Evolutionary conservation across 2,329 filamentous ascomycete genomes (phyloP).

Genomic region (Berkeleyomyces rouxiae): DNA sequence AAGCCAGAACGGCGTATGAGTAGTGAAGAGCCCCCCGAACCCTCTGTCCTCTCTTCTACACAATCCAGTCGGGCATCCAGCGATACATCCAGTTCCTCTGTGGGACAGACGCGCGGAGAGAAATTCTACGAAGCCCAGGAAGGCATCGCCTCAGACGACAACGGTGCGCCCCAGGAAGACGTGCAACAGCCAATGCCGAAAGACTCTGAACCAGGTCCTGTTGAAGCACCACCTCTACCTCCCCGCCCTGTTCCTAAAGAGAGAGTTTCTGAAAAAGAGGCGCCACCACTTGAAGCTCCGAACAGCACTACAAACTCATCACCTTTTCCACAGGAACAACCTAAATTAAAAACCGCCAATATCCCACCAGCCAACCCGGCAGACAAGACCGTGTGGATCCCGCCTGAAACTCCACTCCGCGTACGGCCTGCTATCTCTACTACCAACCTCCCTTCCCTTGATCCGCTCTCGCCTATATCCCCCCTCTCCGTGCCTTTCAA

Average conservation of each 20-base stretch:
- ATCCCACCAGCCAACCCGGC: not conserved
- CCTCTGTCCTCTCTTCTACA: constrained; percentile 7
- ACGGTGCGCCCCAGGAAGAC: not conserved
- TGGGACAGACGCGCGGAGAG: not conserved
- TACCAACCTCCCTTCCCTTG: not conserved
- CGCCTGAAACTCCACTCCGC: not conserved
- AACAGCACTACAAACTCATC: no score
- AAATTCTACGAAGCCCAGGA: constrained; percentile 7
- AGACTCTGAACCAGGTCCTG: not conserved
- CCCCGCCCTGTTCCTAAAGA: not conserved
- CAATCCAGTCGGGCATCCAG: constrained; percentile 10
- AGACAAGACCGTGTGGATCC: not conserved
- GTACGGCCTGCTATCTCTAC: not conserved
- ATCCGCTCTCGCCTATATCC: not conserved
- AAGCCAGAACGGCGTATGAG: not conserved
- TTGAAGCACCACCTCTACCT: not conserved
- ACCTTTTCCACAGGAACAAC: not conserved
- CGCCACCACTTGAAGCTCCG: no score
- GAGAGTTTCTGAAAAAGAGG: not conserved
- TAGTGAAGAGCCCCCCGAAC: not conserved
- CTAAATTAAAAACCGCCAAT: not conserved
- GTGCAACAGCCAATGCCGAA: not conserved
- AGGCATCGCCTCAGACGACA: not conserved
- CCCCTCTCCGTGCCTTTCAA: not conserved
- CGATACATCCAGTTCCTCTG: constrained; percentile 6